phyloP scores from a whole-genome alignment of 164 flowering plant genomes.

The Tetrastigma voinierianum region DNA sequence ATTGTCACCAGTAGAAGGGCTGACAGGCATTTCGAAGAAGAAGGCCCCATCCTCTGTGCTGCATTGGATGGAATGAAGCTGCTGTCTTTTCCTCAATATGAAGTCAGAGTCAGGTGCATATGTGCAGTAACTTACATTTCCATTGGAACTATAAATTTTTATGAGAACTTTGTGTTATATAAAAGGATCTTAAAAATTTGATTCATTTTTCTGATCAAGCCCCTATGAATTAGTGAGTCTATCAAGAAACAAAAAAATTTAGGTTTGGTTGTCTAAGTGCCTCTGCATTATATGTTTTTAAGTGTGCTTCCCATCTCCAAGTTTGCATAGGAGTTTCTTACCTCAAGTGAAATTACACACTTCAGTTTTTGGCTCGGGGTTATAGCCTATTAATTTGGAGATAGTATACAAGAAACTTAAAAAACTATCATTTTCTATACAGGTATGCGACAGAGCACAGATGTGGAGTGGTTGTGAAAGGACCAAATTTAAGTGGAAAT shows the following conservation, averaged over 20 bases:
- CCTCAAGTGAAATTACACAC: background rate
- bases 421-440: background rate
- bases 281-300: too few relatives aligned
- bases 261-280: too few relatives aligned
- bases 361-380: background rate
- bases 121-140: background rate
- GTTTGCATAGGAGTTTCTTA: background rate
- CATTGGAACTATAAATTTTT: background rate
- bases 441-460: conserved; percentile 98
- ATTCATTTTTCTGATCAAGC: too few relatives aligned
- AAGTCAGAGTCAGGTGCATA: conserved; percentile 89
- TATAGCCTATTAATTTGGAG: background rate
- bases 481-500: conserved; percentile 91
- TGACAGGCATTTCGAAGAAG: conserved; percentile 97
- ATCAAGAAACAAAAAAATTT: too few relatives aligned
- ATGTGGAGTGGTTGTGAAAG: conserved; percentile 98
- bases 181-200: background rate
- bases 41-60: conserved; percentile 92
- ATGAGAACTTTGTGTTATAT: background rate
- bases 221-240: too few relatives aligned
- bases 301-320: too few relatives aligned
- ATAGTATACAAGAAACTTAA: background rate
- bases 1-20: conserved; percentile 92
- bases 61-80: conserved; percentile 94
- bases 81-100: conserved; percentile 87